These are phyloP conservation scores for Nyssa sinensis DNA, from an alignment of 148 eudicot genomes.

Conservation along the genomic window DNA sequence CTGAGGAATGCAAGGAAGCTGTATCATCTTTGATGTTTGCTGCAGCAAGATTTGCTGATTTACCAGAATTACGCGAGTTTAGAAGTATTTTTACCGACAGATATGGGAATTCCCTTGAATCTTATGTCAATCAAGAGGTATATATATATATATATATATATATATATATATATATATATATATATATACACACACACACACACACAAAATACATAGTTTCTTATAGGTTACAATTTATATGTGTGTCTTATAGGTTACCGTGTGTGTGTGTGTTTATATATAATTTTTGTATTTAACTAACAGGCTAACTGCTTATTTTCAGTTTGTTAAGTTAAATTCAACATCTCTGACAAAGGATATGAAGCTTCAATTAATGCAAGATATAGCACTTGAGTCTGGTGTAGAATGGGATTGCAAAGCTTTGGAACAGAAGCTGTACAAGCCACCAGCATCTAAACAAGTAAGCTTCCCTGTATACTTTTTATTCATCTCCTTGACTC, in stretches of 20 bases:
- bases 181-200: no score
- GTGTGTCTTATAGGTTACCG: background rate
- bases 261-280: no score
- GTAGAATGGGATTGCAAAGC: constrained; percentile 52
- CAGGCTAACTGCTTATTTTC: constrained; percentile 1
- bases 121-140: constrained; percentile 64
- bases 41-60: constrained; percentile 88
- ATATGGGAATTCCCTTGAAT: constrained; percentile 62
- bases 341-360: constrained; percentile 49
- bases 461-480: constrained; percentile 16
- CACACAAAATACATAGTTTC: background rate
- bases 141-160: no score
- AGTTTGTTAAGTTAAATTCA: constrained; percentile 62
- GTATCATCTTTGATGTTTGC: constrained; percentile 72
- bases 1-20: constrained; percentile 82
- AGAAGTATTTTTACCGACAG: constrained; percentile 57
- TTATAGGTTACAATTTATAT: background rate
- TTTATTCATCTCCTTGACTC: no score
- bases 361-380: constrained; percentile 70
- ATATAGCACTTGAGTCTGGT: constrained; percentile 56
- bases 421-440: constrained; percentile 51
- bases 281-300: background rate
- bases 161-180: no score
- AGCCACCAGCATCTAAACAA: constrained; percentile 20
- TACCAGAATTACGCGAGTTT: constrained; percentile 80